Base-by-base conservation (phyloP, 225 moss, liverwort and hornwort species). In the Thuidium tamariscinum region DNA sequence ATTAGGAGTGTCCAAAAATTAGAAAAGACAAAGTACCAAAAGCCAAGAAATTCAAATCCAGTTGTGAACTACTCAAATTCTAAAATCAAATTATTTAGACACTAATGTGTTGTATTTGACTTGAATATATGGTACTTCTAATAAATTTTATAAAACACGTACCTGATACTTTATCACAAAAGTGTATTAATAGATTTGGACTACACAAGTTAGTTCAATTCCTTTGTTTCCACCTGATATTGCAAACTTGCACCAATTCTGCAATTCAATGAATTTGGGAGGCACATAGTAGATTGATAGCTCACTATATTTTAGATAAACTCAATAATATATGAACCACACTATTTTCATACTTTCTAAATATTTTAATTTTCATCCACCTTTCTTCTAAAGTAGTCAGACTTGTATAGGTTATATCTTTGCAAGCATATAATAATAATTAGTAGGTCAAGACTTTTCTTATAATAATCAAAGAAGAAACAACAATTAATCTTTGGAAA, bases 231-330 rank as follows among this genome's bases (percentile, higher is more conserved):
- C 2, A 0, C 2, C 12, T 22, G 10, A 13, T 22, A 22, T 0
- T 0, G 0, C 67, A 7, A 7, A 13, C 13, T 37, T 37, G 23
- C 13, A 67, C 39, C 13, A 37, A 39, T 22, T 67, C 5, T 0
- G 2, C 36, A 66, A n/a, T n/a, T 37, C 36, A 6, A 3, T 0
- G 0, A 25, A 68, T 41, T 23, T 1, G 0, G 0, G 1, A 23
- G 13, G 2, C 4, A 41, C 14, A 25, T 23, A 4, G 25, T 14
- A 14, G n/a, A n/a, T n/a, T 41, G 11, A 6, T 39, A 39, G 13
- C 23, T 13, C 4, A 39, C 7, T 12, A 12, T 7, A 8, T 69
- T 22, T 69, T 69, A 69, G 25, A 39, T 68, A 13, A 39, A 39
- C 25, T 14, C 41, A 41, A 69, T 41, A 41, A 8, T 14, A 1